Base-by-base conservation (phyloP, 1,284 basidiomycete species). In the Paramarasmius palmivorus region DNA sequence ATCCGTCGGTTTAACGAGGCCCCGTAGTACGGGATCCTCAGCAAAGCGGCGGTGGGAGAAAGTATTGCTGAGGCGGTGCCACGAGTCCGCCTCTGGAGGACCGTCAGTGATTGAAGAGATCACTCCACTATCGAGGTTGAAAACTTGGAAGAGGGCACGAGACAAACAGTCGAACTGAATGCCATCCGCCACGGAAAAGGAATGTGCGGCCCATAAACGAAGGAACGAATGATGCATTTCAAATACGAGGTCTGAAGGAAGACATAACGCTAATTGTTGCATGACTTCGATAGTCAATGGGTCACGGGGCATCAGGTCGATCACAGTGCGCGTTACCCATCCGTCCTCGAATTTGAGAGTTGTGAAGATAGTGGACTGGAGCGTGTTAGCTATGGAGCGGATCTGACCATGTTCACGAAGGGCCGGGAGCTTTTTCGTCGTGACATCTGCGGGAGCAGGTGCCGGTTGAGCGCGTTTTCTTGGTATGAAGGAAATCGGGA, bases 101-200 rank as follows among this genome's bases (percentile, higher is more conserved):
- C n/a, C n/a, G n/a, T n/a, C 58, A 26, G 22, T 47, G 22, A 8
- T 15, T 23, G 12, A 22, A 7, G 17, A 25, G 22, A n/a, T 17
- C 25, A 54, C 55, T 34, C 63, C 60, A 23, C 59, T 60, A 35
- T 63, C 65, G 10, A 89, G 68, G 6, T 72, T 71, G 48, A 90
- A 77, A n/a, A 75, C 60, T 22, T 68, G 66, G 58, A 73, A 76
- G 3, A 92, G 67, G 0, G 86, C 80, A 2, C 67, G 65, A 1
- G 71, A 71, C 50, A 87, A 79, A 32, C 78, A 80, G 4, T 75
- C 71, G 53, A 86, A 88, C 59, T 88, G 80, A n/a, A 77, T 63
- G 7, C 71, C 74, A 2, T 77, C 70, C 0, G 72, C 67, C 4
- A 66, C 70, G 6, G 73, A 70, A 39, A 78, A 77, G 20, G 68